phyloP scores from a whole-genome alignment of 768 basidiomycete genomes.

The Phylloporus sp. region DNA sequence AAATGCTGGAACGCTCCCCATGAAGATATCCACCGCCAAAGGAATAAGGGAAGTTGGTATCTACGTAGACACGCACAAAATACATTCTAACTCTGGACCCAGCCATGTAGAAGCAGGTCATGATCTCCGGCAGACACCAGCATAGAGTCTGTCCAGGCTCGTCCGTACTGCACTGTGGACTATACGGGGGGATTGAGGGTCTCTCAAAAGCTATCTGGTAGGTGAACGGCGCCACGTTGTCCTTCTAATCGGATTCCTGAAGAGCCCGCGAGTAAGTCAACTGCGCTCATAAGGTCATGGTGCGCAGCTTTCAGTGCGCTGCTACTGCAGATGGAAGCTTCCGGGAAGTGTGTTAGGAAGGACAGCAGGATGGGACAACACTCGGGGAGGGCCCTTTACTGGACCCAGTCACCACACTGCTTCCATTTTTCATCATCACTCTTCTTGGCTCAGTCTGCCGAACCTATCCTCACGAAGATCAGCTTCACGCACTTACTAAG shows the following conservation, averaged over 20 bases:
- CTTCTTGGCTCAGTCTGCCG: conserved; percentile 62
- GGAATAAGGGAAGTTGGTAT: not conserved
- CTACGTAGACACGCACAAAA: not conserved
- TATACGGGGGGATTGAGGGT: conserved; percentile 69
- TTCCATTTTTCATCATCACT: conserved; percentile 51
- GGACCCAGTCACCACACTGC: conserved; percentile 60
- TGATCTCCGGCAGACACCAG: conserved; percentile 15
- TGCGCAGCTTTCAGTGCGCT: conserved; percentile 57
- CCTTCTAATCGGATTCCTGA: conserved; percentile 53
- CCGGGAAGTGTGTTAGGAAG: not conserved
- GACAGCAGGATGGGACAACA: no score
- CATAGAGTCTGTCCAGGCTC: conserved; percentile 47
- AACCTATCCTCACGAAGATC: conserved; percentile 67
- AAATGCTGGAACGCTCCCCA: conserved; percentile 41
- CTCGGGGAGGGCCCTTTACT: no score
- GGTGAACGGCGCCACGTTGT: conserved; percentile 62
- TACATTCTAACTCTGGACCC: not conserved
- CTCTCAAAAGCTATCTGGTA: conserved; percentile 65
- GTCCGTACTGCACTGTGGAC: conserved; percentile 67
- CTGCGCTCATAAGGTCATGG: conserved; percentile 53
- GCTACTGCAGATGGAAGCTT: conserved; percentile 67
- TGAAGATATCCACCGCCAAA: conserved; percentile 8
- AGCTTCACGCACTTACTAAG: conserved; percentile 44
- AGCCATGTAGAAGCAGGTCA: not conserved
- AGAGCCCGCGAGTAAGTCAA: conserved; percentile 69